These are phyloP conservation scores for Fusarium sarcochroum DNA, from an alignment of 2,329 filamentous ascomycete genomes.

Conservation along the genomic window DNA sequence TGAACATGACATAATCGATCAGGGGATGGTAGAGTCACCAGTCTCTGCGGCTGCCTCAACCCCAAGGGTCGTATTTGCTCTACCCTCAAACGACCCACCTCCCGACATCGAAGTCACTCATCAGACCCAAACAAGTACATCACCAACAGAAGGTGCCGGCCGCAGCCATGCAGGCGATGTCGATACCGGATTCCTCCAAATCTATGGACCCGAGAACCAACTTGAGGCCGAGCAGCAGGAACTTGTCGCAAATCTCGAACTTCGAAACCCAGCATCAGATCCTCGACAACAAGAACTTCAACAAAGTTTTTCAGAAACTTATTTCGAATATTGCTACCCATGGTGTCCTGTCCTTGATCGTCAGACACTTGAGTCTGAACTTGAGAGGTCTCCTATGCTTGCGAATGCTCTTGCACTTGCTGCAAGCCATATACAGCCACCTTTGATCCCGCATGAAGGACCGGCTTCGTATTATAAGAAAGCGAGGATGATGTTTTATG, in stretches of 20 bases:
- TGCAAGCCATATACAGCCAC: slow-evolving; percentile 59
- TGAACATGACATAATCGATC: neutral
- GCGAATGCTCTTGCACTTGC: slow-evolving; percentile 57
- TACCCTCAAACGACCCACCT: neutral
- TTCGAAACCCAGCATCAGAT: slow-evolving; percentile 35
- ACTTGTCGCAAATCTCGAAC: slow-evolving; percentile 47
- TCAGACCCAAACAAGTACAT: slow-evolving; percentile 33
- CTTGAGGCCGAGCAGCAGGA: slow-evolving; percentile 50
- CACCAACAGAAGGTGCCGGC: slow-evolving; percentile 37
- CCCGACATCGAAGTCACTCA: neutral
- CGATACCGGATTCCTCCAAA: slow-evolving; percentile 54
- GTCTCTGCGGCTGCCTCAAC: slow-evolving; percentile 1
- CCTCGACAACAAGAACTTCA: slow-evolving; percentile 49
- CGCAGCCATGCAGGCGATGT: slow-evolving; percentile 51
- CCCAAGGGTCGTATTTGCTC: slow-evolving; percentile 8
- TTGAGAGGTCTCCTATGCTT: slow-evolving; percentile 53
- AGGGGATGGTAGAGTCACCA: slow-evolving; percentile 10
- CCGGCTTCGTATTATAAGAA: slow-evolving; percentile 58
- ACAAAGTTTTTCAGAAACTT: slow-evolving; percentile 59
- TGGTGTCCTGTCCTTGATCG: slow-evolving; percentile 60
- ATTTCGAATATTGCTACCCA: slow-evolving; percentile 58
- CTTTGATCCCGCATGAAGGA: slow-evolving; percentile 56
- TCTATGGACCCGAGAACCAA: slow-evolving; percentile 54
- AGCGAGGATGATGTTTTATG: slow-evolving; percentile 57
- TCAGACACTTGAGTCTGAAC: slow-evolving; percentile 49